Evolutionary conservation across 2,329 filamentous ascomycete species (phyloP).

Genomic region (Exserohilum rostratum): DNA sequence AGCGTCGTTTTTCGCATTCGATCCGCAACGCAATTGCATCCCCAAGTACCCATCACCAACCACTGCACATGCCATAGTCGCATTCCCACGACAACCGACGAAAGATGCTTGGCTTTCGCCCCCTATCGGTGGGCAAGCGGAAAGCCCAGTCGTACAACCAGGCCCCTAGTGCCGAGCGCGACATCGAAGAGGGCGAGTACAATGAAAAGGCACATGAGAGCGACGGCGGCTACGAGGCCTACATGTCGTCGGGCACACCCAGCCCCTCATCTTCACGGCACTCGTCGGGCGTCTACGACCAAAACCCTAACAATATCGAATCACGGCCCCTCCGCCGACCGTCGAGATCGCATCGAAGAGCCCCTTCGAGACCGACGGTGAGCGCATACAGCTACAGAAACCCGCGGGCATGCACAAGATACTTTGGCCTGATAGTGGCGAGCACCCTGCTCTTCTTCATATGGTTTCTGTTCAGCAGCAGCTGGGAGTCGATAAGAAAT

Average conservation of each 20-base stretch:
- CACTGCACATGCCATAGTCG: conserved; percentile 12
- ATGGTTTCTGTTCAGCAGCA: conserved; percentile 73
- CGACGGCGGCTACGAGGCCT: conserved; percentile 43
- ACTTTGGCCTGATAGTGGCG: conserved; percentile 75
- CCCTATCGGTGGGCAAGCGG: conserved; percentile 46
- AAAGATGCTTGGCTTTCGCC: conserved; percentile 46
- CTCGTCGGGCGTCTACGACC: conserved; percentile 37
- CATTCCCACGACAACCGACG: not conserved
- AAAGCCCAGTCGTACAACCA: conserved; percentile 42
- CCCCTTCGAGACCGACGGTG: conserved; percentile 34
- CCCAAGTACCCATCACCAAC: not conserved
- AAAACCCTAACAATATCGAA: conserved; percentile 38
- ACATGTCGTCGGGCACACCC: conserved; percentile 49
- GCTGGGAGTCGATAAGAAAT: conserved; percentile 70
- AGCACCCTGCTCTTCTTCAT: conserved; percentile 77
- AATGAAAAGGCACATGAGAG: conserved; percentile 50
- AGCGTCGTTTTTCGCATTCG: not conserved
- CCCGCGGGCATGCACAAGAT: conserved; percentile 76
- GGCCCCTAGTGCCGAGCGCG: conserved; percentile 35
- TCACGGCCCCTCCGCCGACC: conserved; percentile 25
- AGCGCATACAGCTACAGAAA: conserved; percentile 63
- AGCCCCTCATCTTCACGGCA: conserved; percentile 62
- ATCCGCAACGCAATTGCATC: not conserved
- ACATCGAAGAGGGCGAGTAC: conserved; percentile 42
- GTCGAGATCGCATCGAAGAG: conserved; percentile 22